These are phyloP conservation scores for Betula pendula DNA, from an alignment of 306 rosid species.

Conservation along the genomic window DNA sequence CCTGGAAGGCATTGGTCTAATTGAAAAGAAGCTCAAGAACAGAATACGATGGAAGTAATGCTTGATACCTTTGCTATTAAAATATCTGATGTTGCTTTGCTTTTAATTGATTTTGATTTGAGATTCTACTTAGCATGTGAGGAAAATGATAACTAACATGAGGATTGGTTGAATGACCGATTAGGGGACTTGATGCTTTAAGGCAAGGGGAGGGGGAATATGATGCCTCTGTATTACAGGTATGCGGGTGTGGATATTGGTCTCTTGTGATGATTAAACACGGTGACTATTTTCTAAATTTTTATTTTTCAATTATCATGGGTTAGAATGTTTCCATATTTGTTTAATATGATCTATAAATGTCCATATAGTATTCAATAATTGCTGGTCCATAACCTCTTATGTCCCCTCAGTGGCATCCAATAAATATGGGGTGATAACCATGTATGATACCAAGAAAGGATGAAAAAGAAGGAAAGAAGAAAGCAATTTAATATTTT, in stretches of 20 bases:
- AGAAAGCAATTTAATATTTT: constrained; percentile 11
- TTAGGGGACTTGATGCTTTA: constrained; percentile 84
- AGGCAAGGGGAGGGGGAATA: constrained; percentile 65
- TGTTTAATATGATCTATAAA: not conserved
- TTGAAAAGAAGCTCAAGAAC: constrained; percentile 94
- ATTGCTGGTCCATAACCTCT: not conserved
- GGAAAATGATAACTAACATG: constrained; percentile 33
- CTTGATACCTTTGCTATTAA: constrained; percentile 26
- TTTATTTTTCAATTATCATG: not conserved
- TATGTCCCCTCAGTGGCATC: not conserved
- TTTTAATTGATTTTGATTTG: constrained; percentile 24
- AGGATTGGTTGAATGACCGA: constrained; percentile 36
- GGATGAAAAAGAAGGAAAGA: not conserved
- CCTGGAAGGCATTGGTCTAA: constrained; percentile 98
- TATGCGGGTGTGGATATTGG: constrained; percentile 21
- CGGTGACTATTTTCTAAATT: not conserved
- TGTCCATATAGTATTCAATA: not conserved
- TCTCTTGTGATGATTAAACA: not conserved
- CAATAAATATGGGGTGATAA: not conserved
- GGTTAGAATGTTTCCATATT: not conserved
- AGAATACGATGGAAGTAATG: constrained; percentile 95
- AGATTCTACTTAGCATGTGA: constrained; percentile 11
- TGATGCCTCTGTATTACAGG: constrained; percentile 76
- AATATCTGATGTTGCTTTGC: constrained; percentile 19
- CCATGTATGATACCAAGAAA: not conserved